These are phyloP conservation scores for Penicillium sp. DNA, from an alignment of 2,329 filamentous ascomycete genomes.

Conservation along the genomic window DNA sequence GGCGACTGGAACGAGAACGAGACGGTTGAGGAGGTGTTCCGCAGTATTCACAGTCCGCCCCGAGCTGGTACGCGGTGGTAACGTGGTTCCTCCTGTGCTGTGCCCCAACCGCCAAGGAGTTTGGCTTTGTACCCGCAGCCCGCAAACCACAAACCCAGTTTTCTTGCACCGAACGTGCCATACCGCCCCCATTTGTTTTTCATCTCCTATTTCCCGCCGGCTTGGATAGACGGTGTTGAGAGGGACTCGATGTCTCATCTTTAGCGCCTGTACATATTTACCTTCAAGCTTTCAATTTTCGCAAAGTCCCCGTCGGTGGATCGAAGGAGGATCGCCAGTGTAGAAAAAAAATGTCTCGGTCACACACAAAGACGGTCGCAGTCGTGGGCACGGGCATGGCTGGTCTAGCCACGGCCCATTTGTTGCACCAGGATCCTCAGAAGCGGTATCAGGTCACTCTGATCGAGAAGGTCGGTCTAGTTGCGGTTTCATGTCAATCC, in stretches of 20 bases:
- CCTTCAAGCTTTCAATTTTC: too few relatives aligned
- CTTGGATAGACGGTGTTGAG: neutral
- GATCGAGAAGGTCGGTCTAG: constrained; percentile 49
- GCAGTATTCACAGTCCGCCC: too few relatives aligned
- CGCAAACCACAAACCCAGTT: neutral
- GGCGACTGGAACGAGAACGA: neutral
- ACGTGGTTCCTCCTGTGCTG: neutral
- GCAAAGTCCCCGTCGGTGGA: neutral
- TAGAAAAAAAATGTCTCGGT: constrained; percentile 8
- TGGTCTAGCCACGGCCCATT: constrained; percentile 52
- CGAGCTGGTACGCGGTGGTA: neutral
- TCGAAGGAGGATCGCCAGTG: neutral
- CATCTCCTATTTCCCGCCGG: neutral
- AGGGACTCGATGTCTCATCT: neutral
- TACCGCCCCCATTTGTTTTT: constrained; percentile 1
- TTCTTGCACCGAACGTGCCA: neutral
- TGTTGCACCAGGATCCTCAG: constrained; percentile 47
- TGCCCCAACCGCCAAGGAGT: constrained; percentile 7
- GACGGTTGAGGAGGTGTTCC: too few relatives aligned
- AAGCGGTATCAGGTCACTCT: constrained; percentile 50
- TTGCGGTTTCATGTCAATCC: neutral
- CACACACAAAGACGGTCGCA: constrained; percentile 41
- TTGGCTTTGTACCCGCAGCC: constrained; percentile 5
- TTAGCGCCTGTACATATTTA: neutral
- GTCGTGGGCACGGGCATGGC: constrained; percentile 56